Base-by-base conservation (phyloP, 2,329 filamentous ascomycete species). In the Penicillium sp. region DNA sequence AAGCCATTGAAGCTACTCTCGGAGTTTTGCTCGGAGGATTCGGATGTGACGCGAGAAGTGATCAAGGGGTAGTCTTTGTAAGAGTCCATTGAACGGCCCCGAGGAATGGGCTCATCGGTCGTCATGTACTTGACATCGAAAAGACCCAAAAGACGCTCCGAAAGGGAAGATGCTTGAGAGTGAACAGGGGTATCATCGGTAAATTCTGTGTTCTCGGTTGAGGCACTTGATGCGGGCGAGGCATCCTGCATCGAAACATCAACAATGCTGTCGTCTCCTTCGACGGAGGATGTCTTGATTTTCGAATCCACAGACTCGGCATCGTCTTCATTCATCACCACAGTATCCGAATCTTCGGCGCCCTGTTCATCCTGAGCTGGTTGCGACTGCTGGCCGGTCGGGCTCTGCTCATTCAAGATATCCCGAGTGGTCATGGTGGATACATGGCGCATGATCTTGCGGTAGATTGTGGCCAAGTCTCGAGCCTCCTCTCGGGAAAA, bases 241-340 rank as follows among this genome's bases (percentile, higher is more conserved):
- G 79, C 77, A 65, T 91, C 88, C 52, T 86, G 87, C 88, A 97
- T 93, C 0, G 90, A 90, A 16, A 99, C 87, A 69, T 97, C 90
- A 6, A 98, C 90, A 68, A 97, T 86, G 59, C 91, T 91, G 59
- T 97, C 93, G 72, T 97, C 93, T 10, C 91, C 90, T 70, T 93
- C 88, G 2, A 96, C 84, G 3, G 93, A 96, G 27, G 86, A 84
- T 45, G 91, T 88, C 56, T 88, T 84, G 47, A 96, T 82, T 68
- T 89, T 89, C 22, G 84, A 81, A 62, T 90, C 89, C 10, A 83
- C 84, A 4, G 86, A 86, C 4, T 90, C 85, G 3, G 83, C 84
- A 61, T 84, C 82, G 58, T 85, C 83, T 22, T 82, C 74, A 52
- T 75, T 87, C 55, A 87, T 85, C 11, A 89, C 79, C 21, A 91